Evolutionary conservation across 2,329 filamentous ascomycete genomes (phyloP).

Genomic region (Ceratocystis cacaofunesta): DNA sequence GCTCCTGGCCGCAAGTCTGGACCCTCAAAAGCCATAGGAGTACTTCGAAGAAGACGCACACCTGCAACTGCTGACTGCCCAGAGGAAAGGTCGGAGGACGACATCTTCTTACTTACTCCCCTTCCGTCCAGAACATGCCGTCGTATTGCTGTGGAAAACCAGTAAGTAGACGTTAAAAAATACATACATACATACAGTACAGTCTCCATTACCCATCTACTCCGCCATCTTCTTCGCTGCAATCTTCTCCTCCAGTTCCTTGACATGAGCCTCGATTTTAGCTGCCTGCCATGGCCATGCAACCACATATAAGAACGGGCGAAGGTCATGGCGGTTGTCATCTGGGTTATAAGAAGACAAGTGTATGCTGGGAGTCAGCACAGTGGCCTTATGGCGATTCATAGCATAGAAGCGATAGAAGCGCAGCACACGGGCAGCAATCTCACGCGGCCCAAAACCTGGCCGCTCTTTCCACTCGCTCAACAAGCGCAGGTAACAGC

Average conservation of each 20-base stretch:
- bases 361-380: slow-evolving; percentile 42
- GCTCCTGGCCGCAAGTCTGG: too few relatives aligned
- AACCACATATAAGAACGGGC: slow-evolving; percentile 29
- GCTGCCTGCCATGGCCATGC: slow-evolving; percentile 28
- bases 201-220: not conserved
- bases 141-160: too few relatives aligned
- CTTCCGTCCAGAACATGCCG: too few relatives aligned
- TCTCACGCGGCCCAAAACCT: slow-evolving; percentile 24
- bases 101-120: too few relatives aligned
- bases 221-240: slow-evolving; percentile 15
- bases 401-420: slow-evolving; percentile 40
- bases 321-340: slow-evolving; percentile 28
- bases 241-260: slow-evolving; percentile 23
- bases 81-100: too few relatives aligned
- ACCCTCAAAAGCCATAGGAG: too few relatives aligned
- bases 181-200: not conserved
- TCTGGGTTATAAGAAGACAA: slow-evolving; percentile 27
- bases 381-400: slow-evolving; percentile 51
- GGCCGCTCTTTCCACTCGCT: slow-evolving; percentile 26
- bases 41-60: too few relatives aligned
- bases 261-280: slow-evolving; percentile 28
- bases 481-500: slow-evolving; percentile 27
- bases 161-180: too few relatives aligned
- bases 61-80: too few relatives aligned
- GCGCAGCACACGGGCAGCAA: slow-evolving; percentile 30